Base-by-base conservation (phyloP, 208 protist species). In the Leptomonas pyrrhocoris region DNA sequence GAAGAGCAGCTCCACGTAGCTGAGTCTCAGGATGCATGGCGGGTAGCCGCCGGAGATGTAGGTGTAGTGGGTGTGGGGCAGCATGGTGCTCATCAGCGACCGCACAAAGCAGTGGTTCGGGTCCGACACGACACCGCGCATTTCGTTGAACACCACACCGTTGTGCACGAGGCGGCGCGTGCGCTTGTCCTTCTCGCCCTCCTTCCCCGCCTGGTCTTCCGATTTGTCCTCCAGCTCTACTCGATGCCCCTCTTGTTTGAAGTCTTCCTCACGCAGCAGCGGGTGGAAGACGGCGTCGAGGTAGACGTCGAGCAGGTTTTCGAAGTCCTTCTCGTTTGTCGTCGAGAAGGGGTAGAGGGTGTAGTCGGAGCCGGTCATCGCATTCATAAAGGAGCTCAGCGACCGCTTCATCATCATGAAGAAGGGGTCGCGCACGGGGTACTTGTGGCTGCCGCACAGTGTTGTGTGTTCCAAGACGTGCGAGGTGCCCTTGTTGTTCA, bases 381-480 rank as follows among this genome's bases (percentile, higher is more conserved):
- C 94, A 73, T 98, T 98, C 91, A 97, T 96, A 56, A 97, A 97
- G 43, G 78, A 96, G 71, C 84, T 95, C 40, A 98, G 80, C 8
- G 94, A 96, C 48, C 94, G 89, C 50, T 83, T 79, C 59, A 96
- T 67, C 91, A 98, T 96, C 80, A 95, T 91, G 73, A 96, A 96
- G 77, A 98, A 98, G 16, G 92, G 92, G 51, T 96, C 92, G 1
- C 89, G 77, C 51, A 99, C 94, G 13, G 97, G 97, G 78, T 98
- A 99, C 77, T 98, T 96, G 21, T 92, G 68, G 46, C 93, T 98
- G 21, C 98, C 98, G 81, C 98, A 99, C 21, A 99, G 79, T 16
- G 92, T 91, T 2, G 96, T 99, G 85, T 99, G 98, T 81, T 99
- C 97, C 59, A 99, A 81, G 23, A 99, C 98, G 76, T 99, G 98